Evolutionary conservation across 257 asterid genomes (phyloP).

Genomic region (Leptodermis oblonga): DNA sequence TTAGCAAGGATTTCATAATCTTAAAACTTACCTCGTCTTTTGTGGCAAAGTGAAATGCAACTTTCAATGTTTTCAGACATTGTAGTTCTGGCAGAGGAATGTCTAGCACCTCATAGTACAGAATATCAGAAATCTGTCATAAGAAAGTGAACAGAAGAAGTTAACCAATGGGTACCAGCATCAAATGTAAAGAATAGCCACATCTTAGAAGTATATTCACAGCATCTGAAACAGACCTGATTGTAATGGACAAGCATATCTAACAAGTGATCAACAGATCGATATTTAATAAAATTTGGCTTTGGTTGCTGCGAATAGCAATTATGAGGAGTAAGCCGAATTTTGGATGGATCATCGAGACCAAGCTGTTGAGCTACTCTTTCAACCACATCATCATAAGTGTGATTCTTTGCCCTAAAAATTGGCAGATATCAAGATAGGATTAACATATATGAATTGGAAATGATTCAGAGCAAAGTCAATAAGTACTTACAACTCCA

Average conservation of each 20-base stretch:
- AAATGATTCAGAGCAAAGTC: slow-evolving; percentile 11
- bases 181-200: background rate
- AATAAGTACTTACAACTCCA: slow-evolving; percentile 73
- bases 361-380: slow-evolving; percentile 80
- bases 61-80: slow-evolving; percentile 89
- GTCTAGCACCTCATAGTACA: slow-evolving; percentile 94
- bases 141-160: slow-evolving; percentile 12
- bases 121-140: slow-evolving; percentile 75
- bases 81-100: slow-evolving; percentile 97
- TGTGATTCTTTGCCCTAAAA: slow-evolving; percentile 80
- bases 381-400: slow-evolving; percentile 94
- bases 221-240: slow-evolving; percentile 51
- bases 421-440: slow-evolving; percentile 17
- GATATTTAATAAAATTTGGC: slow-evolving; percentile 79
- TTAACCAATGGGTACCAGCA: background rate
- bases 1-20: slow-evolving; percentile 2
- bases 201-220: background rate
- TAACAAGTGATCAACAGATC: slow-evolving; percentile 78
- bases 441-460: slow-evolving; percentile 18
- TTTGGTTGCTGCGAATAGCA: slow-evolving; percentile 99
- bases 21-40: slow-evolving; percentile 76
- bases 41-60: slow-evolving; percentile 88
- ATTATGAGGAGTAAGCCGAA: slow-evolving; percentile 96
- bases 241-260: slow-evolving; percentile 98
- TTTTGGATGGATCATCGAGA: slow-evolving; percentile 87